Evolutionary conservation across 306 rosid genomes (phyloP), one percentile per base, ranked within the genome.

Genomic region (Castanopsis chinensis): DNA sequence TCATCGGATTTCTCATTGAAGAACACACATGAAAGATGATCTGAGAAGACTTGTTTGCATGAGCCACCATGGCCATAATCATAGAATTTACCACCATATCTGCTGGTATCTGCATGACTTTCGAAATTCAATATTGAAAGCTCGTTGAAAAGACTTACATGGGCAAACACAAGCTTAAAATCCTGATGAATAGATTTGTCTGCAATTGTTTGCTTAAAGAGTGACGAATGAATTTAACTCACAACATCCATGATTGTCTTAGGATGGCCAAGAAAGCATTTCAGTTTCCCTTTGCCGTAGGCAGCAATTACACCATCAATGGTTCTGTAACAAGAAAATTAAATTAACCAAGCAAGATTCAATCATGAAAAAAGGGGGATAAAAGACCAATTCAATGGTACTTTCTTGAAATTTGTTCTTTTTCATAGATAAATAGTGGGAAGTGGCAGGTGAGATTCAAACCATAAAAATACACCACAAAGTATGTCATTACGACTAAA

Each of bases 11-110:
- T 78, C 74, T 73, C 3, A 58, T 32, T 0, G 87, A 87, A 2
- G 87, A 83, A 21, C 88, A 71, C 35, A 87, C 56, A 51, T 90
- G 90, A 43, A 82, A 87, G 76, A 87, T 80, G n/a, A 67, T 74
- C 6, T 68, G 14, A 0, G 45, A n/a, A 53, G 64, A 18, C 45
- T 87, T 45, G 27, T 80, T 69, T 30, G 84, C 83, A 72, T 59
- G 73, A 28, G 59, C 61, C 9, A 51, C 81, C 52, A 82, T 88
- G 12, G 91, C 77, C 25, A 81, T n/a, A 18, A 84, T 65, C 41
- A 88, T 79, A 73, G 86, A 76, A 63, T 86, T 88, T 51, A 78
- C 75, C 55, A 84, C 85, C 86, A 88, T 52, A 28, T 90, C 93
- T 35, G 76, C 91, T 2, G 91, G 93, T 56, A 86, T 79, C 91